Evolutionary conservation across 176 grass and related monocot genomes (phyloP).

Genomic region (Musa schizocarpa): DNA sequence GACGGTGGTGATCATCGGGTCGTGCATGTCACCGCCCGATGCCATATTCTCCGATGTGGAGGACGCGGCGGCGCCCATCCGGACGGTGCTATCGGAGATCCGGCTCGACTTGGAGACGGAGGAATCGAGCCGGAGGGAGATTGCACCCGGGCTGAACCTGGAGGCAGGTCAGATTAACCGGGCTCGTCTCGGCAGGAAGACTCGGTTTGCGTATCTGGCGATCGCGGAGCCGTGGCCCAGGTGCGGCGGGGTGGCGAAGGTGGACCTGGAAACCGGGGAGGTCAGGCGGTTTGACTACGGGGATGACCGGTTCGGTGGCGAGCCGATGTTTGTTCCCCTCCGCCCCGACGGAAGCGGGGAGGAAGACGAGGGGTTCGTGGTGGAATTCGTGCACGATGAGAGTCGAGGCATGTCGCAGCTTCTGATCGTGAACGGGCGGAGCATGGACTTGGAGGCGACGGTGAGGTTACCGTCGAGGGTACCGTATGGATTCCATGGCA

Average conservation of each 20-base stretch:
- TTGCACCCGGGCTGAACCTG: background rate
- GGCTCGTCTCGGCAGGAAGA: background rate
- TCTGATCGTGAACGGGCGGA: conserved; percentile 2
- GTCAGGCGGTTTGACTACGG: conserved; percentile 11
- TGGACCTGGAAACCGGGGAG: conserved; percentile 1
- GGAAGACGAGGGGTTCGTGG: conserved; percentile 9
- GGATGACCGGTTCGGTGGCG: conserved; percentile 6
- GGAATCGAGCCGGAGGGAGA: background rate
- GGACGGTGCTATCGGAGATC: conserved; percentile 16
- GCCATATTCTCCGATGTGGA: conserved; percentile 1
- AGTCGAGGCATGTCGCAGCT: background rate
- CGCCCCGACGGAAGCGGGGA: background rate
- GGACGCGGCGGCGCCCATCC: background rate
- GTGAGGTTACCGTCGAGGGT: conserved; percentile 9
- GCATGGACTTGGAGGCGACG: conserved; percentile 4
- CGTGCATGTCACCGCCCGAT: conserved; percentile 18
- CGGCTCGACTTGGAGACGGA: background rate
- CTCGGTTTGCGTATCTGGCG: conserved; percentile 5
- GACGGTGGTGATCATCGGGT: conserved; percentile 12
- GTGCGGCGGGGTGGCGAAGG: conserved; percentile 14
- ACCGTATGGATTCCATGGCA: conserved; percentile 11
- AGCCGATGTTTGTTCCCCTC: conserved; percentile 4
- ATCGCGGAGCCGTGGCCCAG: conserved; percentile 6
- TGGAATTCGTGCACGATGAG: conserved; percentile 10
- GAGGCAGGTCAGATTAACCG: conserved; percentile 11